Conservation (phyloP, 176 grass and related monocot species). For the Rhynchospora tenuis region DNA sequence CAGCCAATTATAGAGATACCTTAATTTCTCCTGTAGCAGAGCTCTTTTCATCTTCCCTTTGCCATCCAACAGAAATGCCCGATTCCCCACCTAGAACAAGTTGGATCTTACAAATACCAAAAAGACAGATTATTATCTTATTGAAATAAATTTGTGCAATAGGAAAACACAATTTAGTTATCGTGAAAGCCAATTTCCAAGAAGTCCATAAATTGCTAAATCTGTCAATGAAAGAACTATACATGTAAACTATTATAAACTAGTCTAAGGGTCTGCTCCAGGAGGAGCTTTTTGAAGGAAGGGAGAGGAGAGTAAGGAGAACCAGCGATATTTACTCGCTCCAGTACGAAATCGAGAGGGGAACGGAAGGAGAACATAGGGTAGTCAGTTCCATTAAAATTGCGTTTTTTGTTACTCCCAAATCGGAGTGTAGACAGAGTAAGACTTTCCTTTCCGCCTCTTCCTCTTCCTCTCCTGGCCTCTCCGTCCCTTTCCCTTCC, state of each 20-base stretch:
- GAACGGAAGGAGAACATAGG: too few relatives aligned
- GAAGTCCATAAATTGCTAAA: neutral
- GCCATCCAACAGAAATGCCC: conserved; percentile 84
- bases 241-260: neutral
- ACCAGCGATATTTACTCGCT: too few relatives aligned
- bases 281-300: too few relatives aligned
- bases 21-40: conserved; percentile 86
- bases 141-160: neutral
- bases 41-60: conserved; percentile 86
- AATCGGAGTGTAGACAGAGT: too few relatives aligned
- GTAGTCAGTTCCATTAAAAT: too few relatives aligned
- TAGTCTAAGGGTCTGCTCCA: neutral
- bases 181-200: neutral
- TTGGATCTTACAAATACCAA: conserved; percentile 61
- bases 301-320: too few relatives aligned
- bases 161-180: neutral
- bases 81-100: conserved; percentile 86
- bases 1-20: conserved; percentile 34
- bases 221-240: neutral
- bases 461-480: too few relatives aligned
- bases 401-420: too few relatives aligned
- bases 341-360: too few relatives aligned
- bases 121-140: neutral
- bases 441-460: too few relatives aligned
- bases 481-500: too few relatives aligned